These are phyloP conservation scores for Apiospora phragmitis DNA, from an alignment of 2,329 filamentous ascomycete genomes.

Conservation along the genomic window DNA sequence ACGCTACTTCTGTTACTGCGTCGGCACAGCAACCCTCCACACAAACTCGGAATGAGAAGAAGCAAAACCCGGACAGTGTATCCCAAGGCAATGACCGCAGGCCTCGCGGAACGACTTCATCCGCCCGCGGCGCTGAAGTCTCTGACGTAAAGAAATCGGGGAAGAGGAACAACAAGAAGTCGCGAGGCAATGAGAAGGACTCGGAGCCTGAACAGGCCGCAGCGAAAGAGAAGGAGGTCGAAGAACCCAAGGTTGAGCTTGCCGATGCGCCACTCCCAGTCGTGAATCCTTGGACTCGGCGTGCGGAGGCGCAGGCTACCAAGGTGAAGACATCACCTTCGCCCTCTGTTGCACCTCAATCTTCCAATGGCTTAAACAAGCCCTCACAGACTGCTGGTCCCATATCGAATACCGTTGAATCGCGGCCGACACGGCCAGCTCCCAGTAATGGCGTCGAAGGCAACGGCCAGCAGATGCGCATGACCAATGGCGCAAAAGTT, in stretches of 20 bases:
- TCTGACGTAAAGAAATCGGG: constrained; percentile 63
- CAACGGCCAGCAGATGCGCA: constrained; percentile 1
- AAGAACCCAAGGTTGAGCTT: constrained; percentile 63
- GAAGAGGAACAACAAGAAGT: constrained; percentile 59
- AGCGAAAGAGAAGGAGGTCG: constrained; percentile 60
- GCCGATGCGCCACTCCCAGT: constrained; percentile 79
- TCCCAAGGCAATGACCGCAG: constrained; percentile 43
- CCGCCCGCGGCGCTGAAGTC: constrained; percentile 65
- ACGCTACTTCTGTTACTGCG: not conserved
- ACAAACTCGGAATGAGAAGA: constrained; percentile 18
- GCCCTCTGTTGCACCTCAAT: constrained; percentile 18
- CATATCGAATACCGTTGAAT: constrained; percentile 16
- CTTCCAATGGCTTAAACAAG: constrained; percentile 22
- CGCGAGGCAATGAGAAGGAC: constrained; percentile 51
- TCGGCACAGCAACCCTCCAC: not conserved
- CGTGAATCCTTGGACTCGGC: constrained; percentile 87
- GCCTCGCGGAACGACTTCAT: constrained; percentile 55
- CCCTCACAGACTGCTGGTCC: not conserved
- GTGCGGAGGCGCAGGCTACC: constrained; percentile 60
- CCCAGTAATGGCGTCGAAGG: constrained; percentile 8
- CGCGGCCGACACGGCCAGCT: constrained; percentile 16
- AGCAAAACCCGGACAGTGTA: constrained; percentile 21
- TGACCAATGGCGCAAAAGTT: constrained; percentile 35
- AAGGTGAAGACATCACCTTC: constrained; percentile 44
- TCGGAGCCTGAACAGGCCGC: constrained; percentile 51